Base-by-base conservation (phyloP, 164 flowering plant species). In the Nymphaea thermarum region DNA sequence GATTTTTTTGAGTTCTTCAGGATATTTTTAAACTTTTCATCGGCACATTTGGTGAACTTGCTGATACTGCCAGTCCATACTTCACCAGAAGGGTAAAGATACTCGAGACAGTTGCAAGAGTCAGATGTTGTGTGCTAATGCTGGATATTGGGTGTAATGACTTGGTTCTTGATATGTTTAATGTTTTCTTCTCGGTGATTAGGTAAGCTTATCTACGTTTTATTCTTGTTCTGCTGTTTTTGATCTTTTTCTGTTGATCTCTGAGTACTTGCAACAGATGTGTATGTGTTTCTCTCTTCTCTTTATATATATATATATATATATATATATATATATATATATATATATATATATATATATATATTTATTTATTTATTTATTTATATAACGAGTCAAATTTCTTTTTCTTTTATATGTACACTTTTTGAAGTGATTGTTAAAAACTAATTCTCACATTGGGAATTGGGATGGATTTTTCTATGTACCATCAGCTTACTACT, bases 91-190 rank as follows among this genome's bases (percentile, higher is more conserved):
- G 96, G 77, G 88, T 84, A 55, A 83, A 84, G 68, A 77, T 94
- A 63, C 69, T 94, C 75, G 92, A 91, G 80, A 94, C 87, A 65
- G 77, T 90, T 70, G 87, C 92, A 64, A 76, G 79, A 66, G 86
- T 86, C 43, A 78, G 81, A 71, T 94, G 87, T 75, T 91, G 85
- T 75, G 64, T 90, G 71, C 77, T 84, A 66, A 83, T 94, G 97
- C 80, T 91, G 66, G 98, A 94, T 68, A 77, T 82, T 76, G 94
- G 84, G 43, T 87, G 90, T 72, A 81, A 79, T 15, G 87, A 86
- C 80, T 80, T 88, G 44, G 79, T 90, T 71, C 68, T 84, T 63
- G 83, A 90, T 72, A 90, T 91, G 96, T 91, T 94, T 77, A 80
- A 79, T 43, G 74, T 74, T 67, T 88, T 94, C 74, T 94, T 91